A percentile compares a stretch with the other conserved stretches of the same genome.
Evolutionary conservation across 2,329 filamentous ascomycete species (phyloP).

Genomic region (Fusarium illudens): DNA sequence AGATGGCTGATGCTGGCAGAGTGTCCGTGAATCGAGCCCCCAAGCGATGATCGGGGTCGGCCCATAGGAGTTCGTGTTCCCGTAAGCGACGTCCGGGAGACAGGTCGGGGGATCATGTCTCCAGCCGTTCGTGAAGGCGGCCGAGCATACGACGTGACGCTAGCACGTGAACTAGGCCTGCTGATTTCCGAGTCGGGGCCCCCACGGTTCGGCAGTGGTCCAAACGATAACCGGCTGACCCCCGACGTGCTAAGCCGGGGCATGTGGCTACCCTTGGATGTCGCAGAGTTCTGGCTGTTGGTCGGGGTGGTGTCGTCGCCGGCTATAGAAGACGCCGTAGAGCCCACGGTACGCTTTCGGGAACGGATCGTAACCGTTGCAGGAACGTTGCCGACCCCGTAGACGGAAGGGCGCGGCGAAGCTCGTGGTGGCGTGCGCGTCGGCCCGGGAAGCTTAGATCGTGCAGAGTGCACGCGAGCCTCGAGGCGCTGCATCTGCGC

Average conservation of each 20-base stretch:
- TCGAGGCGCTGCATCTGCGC: slow-evolving; percentile 98
- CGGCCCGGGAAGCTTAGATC: slow-evolving; percentile 89
- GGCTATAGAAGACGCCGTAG: slow-evolving; percentile 58
- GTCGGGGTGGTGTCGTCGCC: slow-evolving; percentile 62
- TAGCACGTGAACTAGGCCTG: slow-evolving; percentile 78
- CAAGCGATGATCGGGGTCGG: slow-evolving; percentile 76
- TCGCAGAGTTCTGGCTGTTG: slow-evolving; percentile 49
- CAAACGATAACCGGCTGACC: slow-evolving; percentile 70
- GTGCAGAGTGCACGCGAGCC: slow-evolving; percentile 87
- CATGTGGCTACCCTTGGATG: slow-evolving; percentile 59
- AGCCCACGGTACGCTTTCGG: slow-evolving; percentile 72
- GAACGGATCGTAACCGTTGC: slow-evolving; percentile 71
- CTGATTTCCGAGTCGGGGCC: slow-evolving; percentile 54
- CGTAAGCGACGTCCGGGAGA: slow-evolving; percentile 70
- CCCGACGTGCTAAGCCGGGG: slow-evolving; percentile 69
- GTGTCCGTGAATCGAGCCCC: slow-evolving; percentile 67
- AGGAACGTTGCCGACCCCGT: slow-evolving; percentile 56
- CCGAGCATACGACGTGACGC: slow-evolving; percentile 63
- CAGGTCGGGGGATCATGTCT: slow-evolving; percentile 67
- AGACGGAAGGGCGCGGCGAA: slow-evolving; percentile 71
- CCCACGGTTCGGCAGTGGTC: slow-evolving; percentile 65
- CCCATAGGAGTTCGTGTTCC: slow-evolving; percentile 71
- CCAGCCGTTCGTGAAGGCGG: slow-evolving; percentile 58
- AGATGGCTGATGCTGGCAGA: slow-evolving; percentile 66
- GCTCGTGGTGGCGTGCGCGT: slow-evolving; percentile 78